Evolutionary conservation across 345 rosid genomes (phyloP).

Genomic region (Ceriops tagal): DNA sequence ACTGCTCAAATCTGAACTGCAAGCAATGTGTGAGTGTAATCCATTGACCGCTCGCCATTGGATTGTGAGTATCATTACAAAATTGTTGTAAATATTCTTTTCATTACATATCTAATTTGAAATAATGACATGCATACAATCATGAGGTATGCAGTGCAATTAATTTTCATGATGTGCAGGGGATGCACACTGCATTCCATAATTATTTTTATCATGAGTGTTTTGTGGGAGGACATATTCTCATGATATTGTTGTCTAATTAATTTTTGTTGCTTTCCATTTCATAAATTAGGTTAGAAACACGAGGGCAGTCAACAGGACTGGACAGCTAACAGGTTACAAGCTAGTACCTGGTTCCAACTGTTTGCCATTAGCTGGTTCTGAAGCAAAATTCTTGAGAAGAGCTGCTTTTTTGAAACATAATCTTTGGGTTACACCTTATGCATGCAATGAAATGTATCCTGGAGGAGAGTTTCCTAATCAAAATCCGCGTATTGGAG

Average conservation of each 20-base stretch:
- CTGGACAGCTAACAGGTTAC: slow-evolving; percentile 82
- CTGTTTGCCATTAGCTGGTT: slow-evolving; percentile 79
- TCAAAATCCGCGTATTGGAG: slow-evolving; percentile 86
- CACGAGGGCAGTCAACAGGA: slow-evolving; percentile 85
- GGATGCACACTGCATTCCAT: background rate
- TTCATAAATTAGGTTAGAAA: slow-evolving; percentile 59
- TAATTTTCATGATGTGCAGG: background rate
- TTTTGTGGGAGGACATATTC: no score
- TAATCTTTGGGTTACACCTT: slow-evolving; percentile 87
- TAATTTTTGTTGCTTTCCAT: background rate
- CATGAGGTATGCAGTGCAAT: background rate
- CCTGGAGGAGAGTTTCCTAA: slow-evolving; percentile 97
- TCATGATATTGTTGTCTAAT: no score
- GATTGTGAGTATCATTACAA: slow-evolving; percentile 54
- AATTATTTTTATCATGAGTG: no score
- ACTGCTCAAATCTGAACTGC: slow-evolving; percentile 62
- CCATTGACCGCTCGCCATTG: slow-evolving; percentile 83
- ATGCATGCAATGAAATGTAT: slow-evolving; percentile 57
- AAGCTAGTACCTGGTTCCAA: slow-evolving; percentile 87
- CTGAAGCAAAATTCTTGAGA: slow-evolving; percentile 81
- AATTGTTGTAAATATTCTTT: background rate
- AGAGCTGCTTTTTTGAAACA: slow-evolving; percentile 89
- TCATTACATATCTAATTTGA: slow-evolving; percentile 1
- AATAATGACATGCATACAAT: slow-evolving; percentile 4
- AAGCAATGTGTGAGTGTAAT: slow-evolving; percentile 85